These are phyloP conservation scores for Aspergillus costaricaensis DNA, from an alignment of 2,329 filamentous ascomycete species.

Conservation along the genomic window DNA sequence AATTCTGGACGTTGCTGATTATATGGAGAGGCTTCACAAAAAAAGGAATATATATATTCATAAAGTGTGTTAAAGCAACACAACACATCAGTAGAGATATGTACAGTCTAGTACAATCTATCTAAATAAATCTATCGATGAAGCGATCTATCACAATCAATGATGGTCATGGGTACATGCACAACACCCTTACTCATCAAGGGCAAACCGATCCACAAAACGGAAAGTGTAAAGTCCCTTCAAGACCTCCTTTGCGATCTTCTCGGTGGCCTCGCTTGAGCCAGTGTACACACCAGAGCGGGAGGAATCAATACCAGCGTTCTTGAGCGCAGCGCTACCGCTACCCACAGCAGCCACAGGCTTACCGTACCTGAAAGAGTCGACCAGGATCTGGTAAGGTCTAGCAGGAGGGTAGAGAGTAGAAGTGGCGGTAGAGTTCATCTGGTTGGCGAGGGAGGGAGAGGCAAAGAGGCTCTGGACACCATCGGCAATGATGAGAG, in stretches of 20 bases:
- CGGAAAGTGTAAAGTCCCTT: conserved; percentile 65
- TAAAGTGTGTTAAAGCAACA: too few relatives aligned
- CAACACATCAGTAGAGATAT: too few relatives aligned
- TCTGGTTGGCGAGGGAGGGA: conserved; percentile 26
- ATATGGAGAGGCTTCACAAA: too few relatives aligned
- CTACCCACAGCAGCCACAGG: conserved; percentile 62
- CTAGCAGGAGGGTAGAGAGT: conserved; percentile 64
- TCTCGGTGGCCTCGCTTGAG: conserved; percentile 30
- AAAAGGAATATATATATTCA: too few relatives aligned
- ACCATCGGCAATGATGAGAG: conserved; percentile 59
- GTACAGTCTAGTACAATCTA: too few relatives aligned
- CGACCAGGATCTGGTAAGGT: conserved; percentile 63
- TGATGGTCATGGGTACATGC: too few relatives aligned
- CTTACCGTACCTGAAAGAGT: conserved; percentile 70
- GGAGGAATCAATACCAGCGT: conserved; percentile 46
- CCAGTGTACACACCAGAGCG: conserved; percentile 40
- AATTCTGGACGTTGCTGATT: too few relatives aligned
- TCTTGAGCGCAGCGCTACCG: conserved; percentile 39
- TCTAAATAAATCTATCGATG: too few relatives aligned
- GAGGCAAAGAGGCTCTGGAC: conserved; percentile 54
- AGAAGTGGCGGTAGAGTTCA: conserved; percentile 37
- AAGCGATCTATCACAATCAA: too few relatives aligned
- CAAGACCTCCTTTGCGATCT: conserved; percentile 52
- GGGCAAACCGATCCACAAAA: conserved; percentile 64
- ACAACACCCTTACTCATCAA: conserved; percentile 47